Evolutionary conservation across 768 basidiomycete genomes (phyloP).

Genomic region (Leucosporidium creatinivorum): DNA sequence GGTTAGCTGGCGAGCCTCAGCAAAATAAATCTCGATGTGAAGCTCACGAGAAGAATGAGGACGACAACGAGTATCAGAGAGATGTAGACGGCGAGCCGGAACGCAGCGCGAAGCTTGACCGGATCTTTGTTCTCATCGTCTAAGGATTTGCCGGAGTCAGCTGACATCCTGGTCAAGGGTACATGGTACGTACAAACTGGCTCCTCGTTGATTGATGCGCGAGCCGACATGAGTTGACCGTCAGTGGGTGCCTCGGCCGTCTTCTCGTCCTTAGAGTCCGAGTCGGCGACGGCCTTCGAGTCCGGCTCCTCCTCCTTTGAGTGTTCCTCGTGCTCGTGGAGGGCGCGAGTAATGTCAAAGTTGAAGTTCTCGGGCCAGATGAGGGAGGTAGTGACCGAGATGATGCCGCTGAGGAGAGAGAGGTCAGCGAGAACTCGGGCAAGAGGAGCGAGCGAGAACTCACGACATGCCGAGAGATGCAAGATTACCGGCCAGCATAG

Average conservation of each 20-base stretch:
- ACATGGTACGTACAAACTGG: not conserved
- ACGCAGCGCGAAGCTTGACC: not conserved
- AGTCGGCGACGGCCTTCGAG: not conserved
- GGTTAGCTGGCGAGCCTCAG: not conserved
- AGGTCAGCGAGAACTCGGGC: too few relatives aligned
- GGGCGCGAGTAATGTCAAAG: constrained; percentile 68
- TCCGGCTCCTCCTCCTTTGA: constrained; percentile 29
- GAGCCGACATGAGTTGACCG: not conserved
- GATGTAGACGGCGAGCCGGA: not conserved
- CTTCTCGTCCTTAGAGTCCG: constrained; percentile 22
- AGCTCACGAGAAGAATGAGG: constrained; percentile 4
- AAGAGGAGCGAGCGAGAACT: constrained; percentile 42
- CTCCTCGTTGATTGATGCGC: not conserved
- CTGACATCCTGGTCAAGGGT: too few relatives aligned
- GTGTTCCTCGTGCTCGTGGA: constrained; percentile 53
- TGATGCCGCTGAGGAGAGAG: constrained; percentile 47
- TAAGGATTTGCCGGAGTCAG: too few relatives aligned
- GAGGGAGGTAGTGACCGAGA: constrained; percentile 59
- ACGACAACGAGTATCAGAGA: constrained; percentile 6
- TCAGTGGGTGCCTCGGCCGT: constrained; percentile 35
- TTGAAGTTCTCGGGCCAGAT: constrained; percentile 76
- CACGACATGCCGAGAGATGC: constrained; percentile 57
- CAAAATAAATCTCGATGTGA: not conserved
- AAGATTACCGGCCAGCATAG: constrained; percentile 84
- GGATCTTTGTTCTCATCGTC: constrained; percentile 4